phyloP scores from a whole-genome alignment of 2,329 filamentous ascomycete species.

The Volutella citrinella region DNA sequence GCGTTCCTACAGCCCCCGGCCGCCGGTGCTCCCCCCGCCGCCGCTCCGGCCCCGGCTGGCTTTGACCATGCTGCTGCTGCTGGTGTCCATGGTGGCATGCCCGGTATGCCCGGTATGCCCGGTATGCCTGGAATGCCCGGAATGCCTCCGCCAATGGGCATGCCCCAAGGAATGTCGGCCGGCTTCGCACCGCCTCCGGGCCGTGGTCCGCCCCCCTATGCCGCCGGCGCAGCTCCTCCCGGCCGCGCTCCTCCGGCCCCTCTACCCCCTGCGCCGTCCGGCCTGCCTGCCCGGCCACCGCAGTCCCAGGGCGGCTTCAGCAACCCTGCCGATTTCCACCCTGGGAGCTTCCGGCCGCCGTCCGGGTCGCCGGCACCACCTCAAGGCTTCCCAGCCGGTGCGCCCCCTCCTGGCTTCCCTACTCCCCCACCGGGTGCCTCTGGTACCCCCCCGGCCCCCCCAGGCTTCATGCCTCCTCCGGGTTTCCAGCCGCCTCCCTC shows the following conservation, averaged over 20 bases:
- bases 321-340: slow-evolving; percentile 48
- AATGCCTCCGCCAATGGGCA: slow-evolving; percentile 23
- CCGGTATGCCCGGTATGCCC: no score
- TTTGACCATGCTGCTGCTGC: slow-evolving; percentile 35
- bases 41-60: slow-evolving; percentile 25
- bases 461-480: slow-evolving; percentile 39
- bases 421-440: slow-evolving; percentile 32
- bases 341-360: slow-evolving; percentile 38
- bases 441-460: slow-evolving; percentile 37
- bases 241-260: slow-evolving; percentile 31
- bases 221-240: slow-evolving; percentile 20
- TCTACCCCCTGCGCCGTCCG: slow-evolving; percentile 48
- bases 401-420: slow-evolving; percentile 41
- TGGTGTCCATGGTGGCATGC: no score
- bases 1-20: slow-evolving; percentile 56
- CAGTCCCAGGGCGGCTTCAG: slow-evolving; percentile 43
- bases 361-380: slow-evolving; percentile 34
- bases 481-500: slow-evolving; percentile 47
- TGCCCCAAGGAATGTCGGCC: slow-evolving; percentile 32
- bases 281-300: slow-evolving; percentile 49
- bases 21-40: slow-evolving; percentile 22
- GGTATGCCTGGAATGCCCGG: no score
- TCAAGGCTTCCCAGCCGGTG: slow-evolving; percentile 37
- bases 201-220: slow-evolving; percentile 34
- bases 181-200: slow-evolving; percentile 37